Evolutionary conservation across 805 yeast species (phyloP), one percentile per base, ranked within the genome.

Genomic region (Blastobotrys robertii): DNA sequence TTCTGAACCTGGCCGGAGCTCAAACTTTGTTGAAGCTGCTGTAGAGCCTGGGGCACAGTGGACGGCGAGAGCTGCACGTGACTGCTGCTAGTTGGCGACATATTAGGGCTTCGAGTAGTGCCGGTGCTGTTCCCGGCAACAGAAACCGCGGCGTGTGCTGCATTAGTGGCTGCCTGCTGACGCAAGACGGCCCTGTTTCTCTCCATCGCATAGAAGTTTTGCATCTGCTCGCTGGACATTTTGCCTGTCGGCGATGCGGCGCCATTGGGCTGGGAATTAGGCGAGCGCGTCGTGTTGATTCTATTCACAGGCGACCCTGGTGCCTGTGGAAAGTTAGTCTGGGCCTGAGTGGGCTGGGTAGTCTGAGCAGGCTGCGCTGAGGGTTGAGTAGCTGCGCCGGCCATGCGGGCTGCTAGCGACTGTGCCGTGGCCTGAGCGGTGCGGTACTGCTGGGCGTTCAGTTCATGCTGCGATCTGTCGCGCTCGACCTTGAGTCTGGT

Each of bases 401-500:
- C 12, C 25, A 19, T 19, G 6, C 25, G 25, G 25, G 25, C 25
- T 4, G 45, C 32, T 30, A 35, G 25, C 25, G 25, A 19, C 25
- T 19, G 25, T 6, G 43, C 37, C 43, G 48, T 15, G 44, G 38
- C 39, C 42, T 44, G 22, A 50, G 44, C 40, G 4, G 25, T 19
- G 25, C 25, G 25, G 25, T 19, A 19, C 25, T 55, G 64, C 46
- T 55, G 60, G 2, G 54, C 54, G 41, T 62, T 59, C 19, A 57
- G 61, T 50, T 85, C 94, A 50, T 87, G 86, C 13, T 83, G 72
- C 0, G 92, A 81, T 59, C 79, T 81, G 55, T 90, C 97, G 45
- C 95, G 71, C 50, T 90, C 96, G 50, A 69, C 77, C 60, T 90
- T 90, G 65, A 92, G 64, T 48, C 76, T 76, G 0, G 96, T 76